phyloP scores from a whole-genome alignment of 306 rosid genomes.

The Urtica urens region DNA sequence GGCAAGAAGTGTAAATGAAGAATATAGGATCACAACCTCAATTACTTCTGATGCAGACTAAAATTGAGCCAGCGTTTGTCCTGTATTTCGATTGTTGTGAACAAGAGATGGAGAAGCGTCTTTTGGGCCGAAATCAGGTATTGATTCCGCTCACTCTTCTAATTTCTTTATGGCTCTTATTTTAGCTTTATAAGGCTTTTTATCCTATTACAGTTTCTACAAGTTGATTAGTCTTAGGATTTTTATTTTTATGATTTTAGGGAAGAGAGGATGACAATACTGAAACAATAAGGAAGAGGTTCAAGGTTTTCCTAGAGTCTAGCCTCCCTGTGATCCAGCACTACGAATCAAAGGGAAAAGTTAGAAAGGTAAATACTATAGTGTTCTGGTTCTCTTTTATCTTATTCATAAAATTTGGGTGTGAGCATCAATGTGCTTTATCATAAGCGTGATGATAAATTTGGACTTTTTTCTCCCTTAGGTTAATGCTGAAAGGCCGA shows the following conservation, averaged over 20 bases:
- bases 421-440: no score
- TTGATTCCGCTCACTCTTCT: no score
- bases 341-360: constrained; percentile 68
- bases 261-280: constrained; percentile 94
- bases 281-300: constrained; percentile 93
- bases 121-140: constrained; percentile 83
- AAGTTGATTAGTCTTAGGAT: background rate
- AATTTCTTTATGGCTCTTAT: constrained; percentile 4
- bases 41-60: constrained; percentile 52
- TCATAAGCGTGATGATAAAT: background rate
- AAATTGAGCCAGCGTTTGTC: constrained; percentile 74
- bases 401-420: no score
- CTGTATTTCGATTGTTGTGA: constrained; percentile 78
- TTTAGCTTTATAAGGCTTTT: background rate
- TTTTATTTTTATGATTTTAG: constrained; percentile 21
- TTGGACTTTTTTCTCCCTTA: constrained; percentile 20
- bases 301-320: constrained; percentile 78
- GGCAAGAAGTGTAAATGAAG: background rate
- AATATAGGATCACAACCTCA: constrained; percentile 9
- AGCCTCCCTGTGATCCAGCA: constrained; percentile 76
- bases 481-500: constrained; percentile 77
- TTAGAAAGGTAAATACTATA: constrained; percentile 59
- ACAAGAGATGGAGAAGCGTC: constrained; percentile 90
- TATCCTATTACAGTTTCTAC: background rate
- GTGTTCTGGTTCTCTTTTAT: background rate